These are phyloP conservation scores for Sporothrix brasiliensis DNA, from an alignment of 2,329 filamentous ascomycete species.

Conservation along the genomic window DNA sequence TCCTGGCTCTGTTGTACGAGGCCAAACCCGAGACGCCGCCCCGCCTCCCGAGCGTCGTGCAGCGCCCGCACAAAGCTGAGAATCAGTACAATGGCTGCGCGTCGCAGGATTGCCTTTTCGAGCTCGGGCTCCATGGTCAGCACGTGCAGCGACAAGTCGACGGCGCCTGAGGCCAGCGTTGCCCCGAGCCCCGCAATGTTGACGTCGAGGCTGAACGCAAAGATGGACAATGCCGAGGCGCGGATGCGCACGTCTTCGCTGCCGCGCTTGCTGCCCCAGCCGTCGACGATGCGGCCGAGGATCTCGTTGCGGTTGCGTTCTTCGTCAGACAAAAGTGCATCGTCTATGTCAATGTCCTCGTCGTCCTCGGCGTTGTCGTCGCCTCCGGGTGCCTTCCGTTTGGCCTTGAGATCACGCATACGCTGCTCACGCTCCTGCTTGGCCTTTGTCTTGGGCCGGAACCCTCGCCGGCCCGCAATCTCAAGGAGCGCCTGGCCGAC, in stretches of 20 bases:
- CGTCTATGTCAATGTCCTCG: constrained; percentile 51
- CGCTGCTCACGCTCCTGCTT: constrained; percentile 58
- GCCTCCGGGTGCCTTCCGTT: background rate
- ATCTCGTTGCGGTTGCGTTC: constrained; percentile 54
- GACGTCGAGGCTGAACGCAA: constrained; percentile 62
- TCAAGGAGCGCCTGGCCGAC: constrained; percentile 63
- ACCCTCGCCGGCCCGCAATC: constrained; percentile 64
- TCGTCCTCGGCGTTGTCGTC: constrained; percentile 56
- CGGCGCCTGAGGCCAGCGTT: constrained; percentile 54
- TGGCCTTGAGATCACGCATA: constrained; percentile 49
- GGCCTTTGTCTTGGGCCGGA: constrained; percentile 61
- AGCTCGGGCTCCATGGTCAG: constrained; percentile 63
- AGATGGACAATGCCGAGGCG: constrained; percentile 68
- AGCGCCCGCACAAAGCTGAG: constrained; percentile 64
- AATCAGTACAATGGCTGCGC: constrained; percentile 66
- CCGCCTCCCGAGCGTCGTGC: constrained; percentile 54
- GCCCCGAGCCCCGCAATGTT: constrained; percentile 61
- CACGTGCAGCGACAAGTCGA: constrained; percentile 66
- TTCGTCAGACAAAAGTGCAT: constrained; percentile 50
- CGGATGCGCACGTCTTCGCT: constrained; percentile 71
- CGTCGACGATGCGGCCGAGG: constrained; percentile 62
- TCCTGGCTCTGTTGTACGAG: constrained; percentile 58
- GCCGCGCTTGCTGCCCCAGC: constrained; percentile 68
- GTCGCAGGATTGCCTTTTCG: constrained; percentile 65
- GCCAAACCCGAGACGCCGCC: constrained; percentile 55